phyloP scores from a whole-genome alignment of 2,329 filamentous ascomycete species.

The Epichloe typhina region DNA sequence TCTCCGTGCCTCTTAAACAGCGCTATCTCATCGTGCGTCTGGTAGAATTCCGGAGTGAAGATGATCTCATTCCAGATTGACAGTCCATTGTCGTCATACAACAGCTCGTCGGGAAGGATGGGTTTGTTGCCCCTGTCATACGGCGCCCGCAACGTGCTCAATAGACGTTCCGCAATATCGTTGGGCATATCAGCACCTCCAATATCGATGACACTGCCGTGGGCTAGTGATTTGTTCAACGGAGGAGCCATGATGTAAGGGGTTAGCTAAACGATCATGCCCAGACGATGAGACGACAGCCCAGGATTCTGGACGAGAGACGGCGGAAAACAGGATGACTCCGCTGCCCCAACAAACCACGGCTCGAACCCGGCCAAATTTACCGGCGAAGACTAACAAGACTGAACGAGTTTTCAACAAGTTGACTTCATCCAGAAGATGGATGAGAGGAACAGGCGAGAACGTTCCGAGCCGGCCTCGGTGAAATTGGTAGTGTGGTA shows the following conservation, averaged over 20 bases:
- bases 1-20: constrained; percentile 22
- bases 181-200: constrained; percentile 22
- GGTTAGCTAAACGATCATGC: not conserved
- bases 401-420: not conserved
- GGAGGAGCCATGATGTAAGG: not conserved
- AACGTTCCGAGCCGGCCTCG: not conserved
- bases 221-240: not conserved
- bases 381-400: not conserved
- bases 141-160: constrained; percentile 12
- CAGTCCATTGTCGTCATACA: constrained; percentile 26
- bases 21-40: constrained; percentile 26
- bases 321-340: not conserved
- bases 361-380: not conserved
- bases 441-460: not conserved
- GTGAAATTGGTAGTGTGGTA: not conserved
- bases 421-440: not conserved
- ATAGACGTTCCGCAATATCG: constrained; percentile 16
- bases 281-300: not conserved
- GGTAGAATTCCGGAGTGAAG: constrained; percentile 25
- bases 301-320: not conserved
- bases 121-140: constrained; percentile 14
- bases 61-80: constrained; percentile 29
- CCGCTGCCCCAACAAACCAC: not conserved
- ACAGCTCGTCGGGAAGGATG: constrained; percentile 25
- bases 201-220: constrained; percentile 25